Evolutionary conservation across 192 early-diverging fungal genomes (phyloP).

Genomic region (Backusella sp.): DNA sequence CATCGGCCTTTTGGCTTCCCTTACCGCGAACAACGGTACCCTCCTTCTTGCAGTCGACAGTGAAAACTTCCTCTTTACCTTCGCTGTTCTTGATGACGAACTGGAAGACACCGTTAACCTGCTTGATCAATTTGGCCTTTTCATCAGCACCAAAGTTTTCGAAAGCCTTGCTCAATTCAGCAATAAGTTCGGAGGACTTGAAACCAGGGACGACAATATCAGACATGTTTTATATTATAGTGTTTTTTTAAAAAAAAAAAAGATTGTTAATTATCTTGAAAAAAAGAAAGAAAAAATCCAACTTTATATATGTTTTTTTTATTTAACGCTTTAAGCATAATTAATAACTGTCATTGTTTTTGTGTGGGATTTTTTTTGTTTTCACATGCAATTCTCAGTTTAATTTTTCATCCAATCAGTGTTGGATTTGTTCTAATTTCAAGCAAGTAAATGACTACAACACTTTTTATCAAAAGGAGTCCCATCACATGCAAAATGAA

Average conservation of each 20-base stretch:
- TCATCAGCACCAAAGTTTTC: slow-evolving; percentile 57
- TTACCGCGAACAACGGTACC: slow-evolving; percentile 56
- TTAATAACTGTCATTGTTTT: slow-evolving; percentile 7
- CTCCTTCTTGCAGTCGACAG: slow-evolving; percentile 83
- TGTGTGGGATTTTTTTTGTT: slow-evolving; percentile 8
- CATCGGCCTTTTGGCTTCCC: slow-evolving; percentile 66
- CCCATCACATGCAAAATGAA: background rate
- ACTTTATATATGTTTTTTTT: background rate
- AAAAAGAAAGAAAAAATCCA: background rate
- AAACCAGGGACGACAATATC: slow-evolving; percentile 59
- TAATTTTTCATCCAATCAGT: background rate
- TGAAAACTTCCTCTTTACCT: slow-evolving; percentile 75
- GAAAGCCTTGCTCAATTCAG: slow-evolving; percentile 61
- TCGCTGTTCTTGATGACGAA: slow-evolving; percentile 79
- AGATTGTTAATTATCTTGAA: background rate
- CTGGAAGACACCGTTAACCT: slow-evolving; percentile 85
- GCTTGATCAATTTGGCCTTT: slow-evolving; percentile 57
- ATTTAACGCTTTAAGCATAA: slow-evolving; percentile 5
- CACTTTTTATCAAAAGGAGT: background rate
- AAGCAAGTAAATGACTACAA: background rate
- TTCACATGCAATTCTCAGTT: slow-evolving; percentile 5
- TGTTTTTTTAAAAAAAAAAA: background rate
- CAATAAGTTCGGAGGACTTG: slow-evolving; percentile 73
- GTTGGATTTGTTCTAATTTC: background rate
- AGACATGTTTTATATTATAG: slow-evolving; percentile 25